These are phyloP conservation scores for Tieghemostelium lacteum DNA, from an alignment of 78 protist genomes.

Conservation along the genomic window DNA sequence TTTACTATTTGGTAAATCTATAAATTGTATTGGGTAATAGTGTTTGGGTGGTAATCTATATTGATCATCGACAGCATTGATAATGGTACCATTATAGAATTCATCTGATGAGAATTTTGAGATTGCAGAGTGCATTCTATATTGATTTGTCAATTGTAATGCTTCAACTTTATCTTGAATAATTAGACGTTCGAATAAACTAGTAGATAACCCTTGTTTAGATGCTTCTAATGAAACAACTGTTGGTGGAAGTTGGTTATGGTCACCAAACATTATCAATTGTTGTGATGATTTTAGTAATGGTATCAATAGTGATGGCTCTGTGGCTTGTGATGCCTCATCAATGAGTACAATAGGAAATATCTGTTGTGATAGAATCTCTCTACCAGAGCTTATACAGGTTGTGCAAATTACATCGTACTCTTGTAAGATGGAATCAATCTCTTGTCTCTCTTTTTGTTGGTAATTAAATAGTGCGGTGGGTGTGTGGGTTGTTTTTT, in stretches of 20 bases:
- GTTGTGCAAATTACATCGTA: constrained; percentile 77
- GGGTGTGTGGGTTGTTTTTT: background rate
- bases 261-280: constrained; percentile 84
- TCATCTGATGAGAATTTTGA: constrained; percentile 43
- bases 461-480: background rate
- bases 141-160: constrained; percentile 48
- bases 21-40: background rate
- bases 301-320: constrained; percentile 75
- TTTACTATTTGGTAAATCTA: background rate
- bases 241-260: constrained; percentile 87
- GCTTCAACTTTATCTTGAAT: background rate
- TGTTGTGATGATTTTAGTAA: constrained; percentile 24
- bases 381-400: constrained; percentile 80
- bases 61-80: constrained; percentile 22
- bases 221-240: constrained; percentile 57
- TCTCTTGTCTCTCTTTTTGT: constrained; percentile 1
- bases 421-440: background rate
- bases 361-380: constrained; percentile 2
- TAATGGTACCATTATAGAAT: constrained; percentile 58
- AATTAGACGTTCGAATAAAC: constrained; percentile 42
- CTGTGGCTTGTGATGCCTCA: constrained; percentile 87
- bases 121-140: constrained; percentile 89
- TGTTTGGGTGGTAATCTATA: background rate
- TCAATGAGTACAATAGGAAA: constrained; percentile 79
- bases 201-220: constrained; percentile 6